Evolutionary conservation across 805 yeast genomes (phyloP).

Genomic region (Zygotorulaspora sp.): DNA sequence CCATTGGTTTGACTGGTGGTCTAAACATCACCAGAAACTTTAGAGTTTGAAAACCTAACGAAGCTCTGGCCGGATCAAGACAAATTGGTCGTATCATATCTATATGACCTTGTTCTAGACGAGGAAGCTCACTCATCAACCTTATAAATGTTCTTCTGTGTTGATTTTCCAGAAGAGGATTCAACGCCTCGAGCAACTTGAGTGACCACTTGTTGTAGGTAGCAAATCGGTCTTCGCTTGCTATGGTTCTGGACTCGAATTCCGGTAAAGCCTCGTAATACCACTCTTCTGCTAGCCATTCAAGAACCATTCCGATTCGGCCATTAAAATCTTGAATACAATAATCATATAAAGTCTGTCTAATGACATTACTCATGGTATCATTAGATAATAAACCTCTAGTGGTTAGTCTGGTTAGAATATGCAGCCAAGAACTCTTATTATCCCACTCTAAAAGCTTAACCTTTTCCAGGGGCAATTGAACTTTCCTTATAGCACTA

Average conservation of each 20-base stretch:
- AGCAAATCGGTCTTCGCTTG: conserved; percentile 30
- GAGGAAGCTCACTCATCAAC: conserved; percentile 82
- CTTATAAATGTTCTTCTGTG: conserved; percentile 81
- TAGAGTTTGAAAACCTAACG: conserved; percentile 76
- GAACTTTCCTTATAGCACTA: conserved; percentile 18
- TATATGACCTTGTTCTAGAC: conserved; percentile 57
- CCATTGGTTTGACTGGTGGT: conserved; percentile 63
- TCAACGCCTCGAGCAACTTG: conserved; percentile 66
- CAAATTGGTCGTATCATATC: conserved; percentile 67
- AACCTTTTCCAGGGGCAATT: conserved; percentile 23
- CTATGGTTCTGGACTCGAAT: neutral
- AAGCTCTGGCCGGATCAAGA: conserved; percentile 76
- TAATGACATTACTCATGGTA: conserved; percentile 54
- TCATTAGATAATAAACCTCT: conserved; percentile 57
- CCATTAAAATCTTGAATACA: conserved; percentile 68
- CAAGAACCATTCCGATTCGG: conserved; percentile 70
- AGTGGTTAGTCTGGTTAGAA: conserved; percentile 73
- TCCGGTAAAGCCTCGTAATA: conserved; percentile 44
- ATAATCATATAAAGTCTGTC: conserved; percentile 68
- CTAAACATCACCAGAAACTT: conserved; percentile 83
- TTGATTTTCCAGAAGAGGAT: conserved; percentile 76
- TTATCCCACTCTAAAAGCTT: conserved; percentile 50
- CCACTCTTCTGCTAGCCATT: conserved; percentile 97
- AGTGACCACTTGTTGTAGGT: conserved; percentile 65
- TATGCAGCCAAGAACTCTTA: conserved; percentile 68